Percentiles rank a stretch among this genome's conserved stretches.
Evolutionary conservation across 345 rosid genomes (phyloP).

Genomic region (Aurinia saxatilis): DNA sequence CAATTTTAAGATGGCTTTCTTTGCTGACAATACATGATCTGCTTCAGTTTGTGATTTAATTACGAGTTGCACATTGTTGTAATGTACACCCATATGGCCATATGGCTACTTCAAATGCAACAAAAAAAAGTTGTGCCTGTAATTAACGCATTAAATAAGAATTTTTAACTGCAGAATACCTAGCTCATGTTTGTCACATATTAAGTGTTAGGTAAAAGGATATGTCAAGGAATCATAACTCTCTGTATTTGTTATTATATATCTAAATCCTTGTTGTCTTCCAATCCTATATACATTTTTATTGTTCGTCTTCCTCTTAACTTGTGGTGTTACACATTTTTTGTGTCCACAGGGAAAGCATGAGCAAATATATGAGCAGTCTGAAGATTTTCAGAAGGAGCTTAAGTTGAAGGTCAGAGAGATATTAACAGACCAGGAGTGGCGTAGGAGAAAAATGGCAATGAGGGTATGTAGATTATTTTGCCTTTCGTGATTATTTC

Average conservation of each 20-base stretch:
- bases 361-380: constrained; percentile 63
- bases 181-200: not conserved
- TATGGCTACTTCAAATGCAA: not conserved
- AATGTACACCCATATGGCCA: not conserved
- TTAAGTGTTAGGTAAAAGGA: not conserved
- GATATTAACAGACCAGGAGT: constrained; percentile 92
- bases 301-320: not conserved
- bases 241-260: not conserved
- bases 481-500: not conserved
- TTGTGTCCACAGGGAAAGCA: constrained; percentile 62
- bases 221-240: not conserved
- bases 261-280: not conserved
- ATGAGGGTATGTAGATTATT: constrained; percentile 64
- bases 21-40: too few species aligned
- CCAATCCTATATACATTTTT: not conserved
- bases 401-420: constrained; percentile 82
- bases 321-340: not conserved
- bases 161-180: not conserved
- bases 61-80: too few species aligned
- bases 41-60: too few species aligned
- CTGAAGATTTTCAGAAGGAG: constrained; percentile 75
- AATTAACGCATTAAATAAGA: not conserved
- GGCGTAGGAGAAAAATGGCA: constrained; percentile 98
- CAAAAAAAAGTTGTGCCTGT: not conserved
- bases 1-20: too few species aligned